phyloP scores from a whole-genome alignment of 176 grass and related monocot species.

The Poa annua region DNA sequence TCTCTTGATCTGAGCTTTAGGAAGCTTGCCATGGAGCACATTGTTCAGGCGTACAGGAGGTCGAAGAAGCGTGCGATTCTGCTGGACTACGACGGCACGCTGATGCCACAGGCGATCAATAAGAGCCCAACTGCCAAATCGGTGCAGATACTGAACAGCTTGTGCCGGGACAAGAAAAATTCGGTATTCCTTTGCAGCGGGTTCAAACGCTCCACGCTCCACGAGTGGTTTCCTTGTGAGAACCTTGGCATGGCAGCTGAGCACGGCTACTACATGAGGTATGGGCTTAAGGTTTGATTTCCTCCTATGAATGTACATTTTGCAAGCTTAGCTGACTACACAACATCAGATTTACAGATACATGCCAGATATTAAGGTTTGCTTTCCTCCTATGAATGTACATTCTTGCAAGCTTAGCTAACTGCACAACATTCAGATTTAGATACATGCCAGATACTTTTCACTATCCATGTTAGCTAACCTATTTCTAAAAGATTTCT shows the following conservation, averaged over 20 bases:
- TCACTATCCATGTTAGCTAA: background rate
- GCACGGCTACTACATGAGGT: slow-evolving; percentile 95
- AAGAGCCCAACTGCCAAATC: slow-evolving; percentile 68
- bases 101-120: slow-evolving; percentile 82
- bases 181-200: slow-evolving; percentile 80
- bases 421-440: background rate
- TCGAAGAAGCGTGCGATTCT: slow-evolving; percentile 68
- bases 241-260: slow-evolving; percentile 83
- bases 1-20: slow-evolving; percentile 78
- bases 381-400: background rate
- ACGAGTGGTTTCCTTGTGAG: slow-evolving; percentile 82
- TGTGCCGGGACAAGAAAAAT: slow-evolving; percentile 74
- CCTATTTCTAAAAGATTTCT: background rate
- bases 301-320: background rate
- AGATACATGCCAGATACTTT: background rate
- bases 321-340: background rate
- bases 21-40: slow-evolving; percentile 91
- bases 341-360: background rate
- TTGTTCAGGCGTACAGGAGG: slow-evolving; percentile 70
- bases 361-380: background rate
- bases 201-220: slow-evolving; percentile 44
- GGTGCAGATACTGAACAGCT: slow-evolving; percentile 66
- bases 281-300: slow-evolving; percentile 26
- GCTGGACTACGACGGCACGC: slow-evolving; percentile 84
- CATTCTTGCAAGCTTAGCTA: background rate